Evolutionary conservation across 176 grass and related monocot genomes (phyloP), one percentile per base, ranked within the genome.

Genomic region (Poa annua): DNA sequence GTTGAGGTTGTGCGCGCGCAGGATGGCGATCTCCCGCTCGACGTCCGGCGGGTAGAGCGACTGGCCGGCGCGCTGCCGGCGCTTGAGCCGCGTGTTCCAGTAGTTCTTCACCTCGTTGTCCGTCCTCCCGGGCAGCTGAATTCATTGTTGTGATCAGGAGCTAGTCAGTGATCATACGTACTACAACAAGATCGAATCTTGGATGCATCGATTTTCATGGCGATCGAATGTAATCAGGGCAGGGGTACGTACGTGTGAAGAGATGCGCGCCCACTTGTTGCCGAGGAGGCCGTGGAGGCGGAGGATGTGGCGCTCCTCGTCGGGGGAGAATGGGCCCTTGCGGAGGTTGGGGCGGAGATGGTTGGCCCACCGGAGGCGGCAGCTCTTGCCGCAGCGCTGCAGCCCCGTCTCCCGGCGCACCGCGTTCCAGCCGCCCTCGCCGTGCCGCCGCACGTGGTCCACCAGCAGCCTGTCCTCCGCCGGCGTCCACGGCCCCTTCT

Each of bases 101-200:
- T 91, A 96, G 79, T 96, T 96, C 88, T 96, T 96, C 65, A 96
- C 90, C 90, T 97, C 94, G 79, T 97, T 97, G 77, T 97, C 94
- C 75, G 94, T 93, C 87, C 94, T 89, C 48, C 94, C 94, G 2
- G 73, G 67, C 47, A 97, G 82, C 94, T n/a, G n/a, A n/a, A n/a
- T 97, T 80, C 54, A 20, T 19, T n/a, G 12, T 32, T n/a, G 45
- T 48, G 14, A 52, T 29, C 29, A 29, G 4, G 6, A 11, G n/a
- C n/a, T n/a, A n/a, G 8, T 7, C 16, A 8, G 8, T 3, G 65
- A 70, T 34, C 34, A 7, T 29, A 2, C 29, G n/a, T 7, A 7
- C 7, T 56, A 53, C 2, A 17, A 15, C 11, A 66, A 49, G 35
- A 67, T 55, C 0, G 6, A 49, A 49, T 49, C 12, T 15, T 49